Percentiles rank a stretch among this genome's conserved stretches.
phyloP scores from a whole-genome alignment of 2,329 filamentous ascomycete genomes.

The Ophiognomonia clavigignenti-juglandacearum region DNA sequence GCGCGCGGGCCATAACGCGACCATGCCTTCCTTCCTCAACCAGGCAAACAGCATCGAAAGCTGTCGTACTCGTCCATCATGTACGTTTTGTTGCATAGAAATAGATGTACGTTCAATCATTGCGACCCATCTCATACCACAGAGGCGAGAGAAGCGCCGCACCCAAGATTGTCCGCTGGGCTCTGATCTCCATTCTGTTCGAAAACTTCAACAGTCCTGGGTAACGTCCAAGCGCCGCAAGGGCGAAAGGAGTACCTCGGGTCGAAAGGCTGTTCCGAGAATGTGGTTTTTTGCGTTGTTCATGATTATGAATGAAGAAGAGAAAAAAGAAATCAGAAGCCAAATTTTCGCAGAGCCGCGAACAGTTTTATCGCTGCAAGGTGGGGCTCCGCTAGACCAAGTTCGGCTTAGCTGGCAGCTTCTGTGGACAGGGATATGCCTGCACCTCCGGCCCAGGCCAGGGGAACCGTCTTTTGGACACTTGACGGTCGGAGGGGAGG shows the following conservation, averaged over 20 bases:
- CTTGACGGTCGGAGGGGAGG: too few relatives aligned
- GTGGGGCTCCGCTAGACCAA: not conserved
- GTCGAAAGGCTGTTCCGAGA: conserved; percentile 38
- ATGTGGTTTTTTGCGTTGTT: conserved; percentile 47
- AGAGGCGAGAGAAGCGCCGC: conserved; percentile 38
- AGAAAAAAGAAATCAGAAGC: conserved; percentile 22
- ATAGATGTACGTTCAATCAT: conserved; percentile 45
- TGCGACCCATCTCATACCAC: conserved; percentile 41
- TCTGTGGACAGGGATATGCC: not conserved
- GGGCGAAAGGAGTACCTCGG: conserved; percentile 33
- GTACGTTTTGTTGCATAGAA: too few relatives aligned
- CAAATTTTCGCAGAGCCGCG: conserved; percentile 14
- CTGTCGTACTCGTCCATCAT: too few relatives aligned
- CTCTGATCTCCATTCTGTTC: conserved; percentile 42
- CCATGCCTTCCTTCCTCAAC: too few relatives aligned
- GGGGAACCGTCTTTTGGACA: too few relatives aligned
- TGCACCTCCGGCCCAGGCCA: too few relatives aligned
- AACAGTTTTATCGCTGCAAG: conserved; percentile 1
- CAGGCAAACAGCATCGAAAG: too few relatives aligned
- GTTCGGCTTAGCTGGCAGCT: not conserved
- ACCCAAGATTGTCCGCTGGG: conserved; percentile 47
- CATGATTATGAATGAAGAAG: conserved; percentile 30
- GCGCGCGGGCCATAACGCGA: too few relatives aligned
- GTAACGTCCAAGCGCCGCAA: conserved; percentile 22
- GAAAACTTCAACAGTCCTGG: conserved; percentile 41